phyloP scores from a whole-genome alignment of 139 green algal genomes.

The Limnomonas spitsbergensis region DNA sequence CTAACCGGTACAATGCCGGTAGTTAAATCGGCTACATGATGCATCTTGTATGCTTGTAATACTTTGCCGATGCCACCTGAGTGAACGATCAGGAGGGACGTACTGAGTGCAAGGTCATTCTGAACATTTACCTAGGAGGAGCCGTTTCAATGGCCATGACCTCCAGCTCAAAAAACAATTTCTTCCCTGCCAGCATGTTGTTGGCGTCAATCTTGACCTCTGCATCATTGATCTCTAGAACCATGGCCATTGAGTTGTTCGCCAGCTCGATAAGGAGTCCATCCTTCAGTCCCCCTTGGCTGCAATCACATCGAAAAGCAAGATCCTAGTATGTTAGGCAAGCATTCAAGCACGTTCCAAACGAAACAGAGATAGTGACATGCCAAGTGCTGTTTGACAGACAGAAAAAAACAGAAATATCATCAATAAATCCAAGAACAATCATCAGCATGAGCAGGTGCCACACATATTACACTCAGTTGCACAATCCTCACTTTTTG shows the following conservation, averaged over 20 bases:
- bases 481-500: conserved; percentile 63
- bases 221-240: conserved; percentile 44
- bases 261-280: conserved; percentile 74
- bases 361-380: no score
- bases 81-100: no score
- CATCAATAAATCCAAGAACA: neutral
- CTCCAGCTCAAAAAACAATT: conserved; percentile 69
- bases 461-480: neutral
- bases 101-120: no score
- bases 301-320: conserved; percentile 49
- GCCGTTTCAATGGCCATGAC: conserved; percentile 60
- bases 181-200: conserved; percentile 79
- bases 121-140: no score
- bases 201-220: conserved; percentile 77
- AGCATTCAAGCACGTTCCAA: no score
- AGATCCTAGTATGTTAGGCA: no score
- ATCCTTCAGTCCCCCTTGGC: conserved; percentile 65
- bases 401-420: no score
- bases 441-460: neutral
- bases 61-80: no score
- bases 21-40: no score
- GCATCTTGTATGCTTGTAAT: no score
- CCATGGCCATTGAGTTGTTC: conserved; percentile 68
- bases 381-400: neutral
- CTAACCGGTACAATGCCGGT: no score